phyloP scores from a whole-genome alignment of 2,329 filamentous ascomycete genomes.

The Ascocoryne sarcoides region DNA sequence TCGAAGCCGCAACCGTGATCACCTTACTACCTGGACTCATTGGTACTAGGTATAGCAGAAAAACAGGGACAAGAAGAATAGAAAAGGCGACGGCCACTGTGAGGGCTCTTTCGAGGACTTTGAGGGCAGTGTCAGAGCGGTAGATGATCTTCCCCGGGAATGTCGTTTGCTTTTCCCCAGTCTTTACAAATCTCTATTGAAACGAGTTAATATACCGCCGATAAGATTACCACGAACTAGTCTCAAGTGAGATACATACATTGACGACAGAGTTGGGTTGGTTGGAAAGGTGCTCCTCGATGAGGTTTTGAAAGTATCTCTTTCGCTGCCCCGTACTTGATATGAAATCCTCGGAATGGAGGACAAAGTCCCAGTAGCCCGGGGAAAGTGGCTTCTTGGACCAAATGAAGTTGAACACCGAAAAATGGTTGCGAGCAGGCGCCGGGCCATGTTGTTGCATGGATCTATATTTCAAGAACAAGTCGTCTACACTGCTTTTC shows the following conservation, averaged over 20 bases:
- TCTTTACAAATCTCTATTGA: background rate
- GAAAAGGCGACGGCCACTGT: conserved; percentile 6
- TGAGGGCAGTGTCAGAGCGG: conserved; percentile 5
- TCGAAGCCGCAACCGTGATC: conserved; percentile 5
- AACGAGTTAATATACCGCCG: no score
- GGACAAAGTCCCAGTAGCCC: conserved; percentile 5
- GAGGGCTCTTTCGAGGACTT: conserved; percentile 1
- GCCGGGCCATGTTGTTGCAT: conserved; percentile 3
- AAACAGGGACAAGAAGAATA: conserved; percentile 8
- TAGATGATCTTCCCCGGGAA: conserved; percentile 3
- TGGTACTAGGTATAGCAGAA: conserved; percentile 6
- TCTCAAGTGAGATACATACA: no score
- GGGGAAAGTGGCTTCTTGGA: conserved; percentile 5
- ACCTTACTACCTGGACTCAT: conserved; percentile 9
- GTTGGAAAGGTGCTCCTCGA: conserved; percentile 3
- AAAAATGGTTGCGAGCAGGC: conserved; percentile 7
- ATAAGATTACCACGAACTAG: no score
- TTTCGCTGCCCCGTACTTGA: conserved; percentile 3
- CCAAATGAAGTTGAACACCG: conserved; percentile 11
- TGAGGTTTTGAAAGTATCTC: conserved; percentile 7
- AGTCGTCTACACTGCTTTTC: no score
- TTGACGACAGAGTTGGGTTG: conserved; percentile 7
- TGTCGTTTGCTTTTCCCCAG: background rate
- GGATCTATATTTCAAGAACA: conserved; percentile 3
- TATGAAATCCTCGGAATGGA: conserved; percentile 8